Evolutionary conservation across 306 rosid genomes (phyloP), one percentile per base, ranked within the genome.

Genomic region (Boehmeria nivea): DNA sequence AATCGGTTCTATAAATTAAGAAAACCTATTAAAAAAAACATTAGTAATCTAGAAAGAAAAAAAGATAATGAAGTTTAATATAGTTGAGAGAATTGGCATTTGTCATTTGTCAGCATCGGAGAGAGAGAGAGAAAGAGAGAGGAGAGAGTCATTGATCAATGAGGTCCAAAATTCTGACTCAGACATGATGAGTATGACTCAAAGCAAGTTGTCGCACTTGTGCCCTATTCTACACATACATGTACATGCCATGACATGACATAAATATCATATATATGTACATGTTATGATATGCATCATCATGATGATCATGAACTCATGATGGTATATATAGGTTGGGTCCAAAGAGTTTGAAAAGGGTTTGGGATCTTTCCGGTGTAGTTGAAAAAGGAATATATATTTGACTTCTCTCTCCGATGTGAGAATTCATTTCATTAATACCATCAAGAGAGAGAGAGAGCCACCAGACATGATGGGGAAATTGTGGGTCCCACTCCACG

Each of bases 401-500:
- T 50, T 61, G 69, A 56, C 54, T 6, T n/a, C 39, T 6, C 39
- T 6, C 40, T 6, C 34, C 34, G 8, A 28, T 28, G 8, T 28
- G n/a, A n/a, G n/a, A n/a, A n/a, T n/a, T n/a, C n/a, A n/a, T n/a
- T n/a, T n/a, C n/a, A n/a, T n/a, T n/a, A n/a, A n/a, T n/a, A n/a
- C n/a, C n/a, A n/a, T n/a, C n/a, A n/a, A n/a, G n/a, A n/a, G n/a
- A n/a, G 28, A 5, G 17, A 20, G 56, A 64, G 65, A 69, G 67
- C 72, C 73, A 59, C 57, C 62, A 21, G 78, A 65, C 70, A 69
- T 13, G 74, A n/a, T 25, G n/a, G 14, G 43, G 73, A 49, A 70
- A 1, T 1, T 3, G 10, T 48, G 75, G 90, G 88, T 31, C 82
- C 86, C 84, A 51, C n/a, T 71, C 83, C 88, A 73, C 68, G 81